Percentiles rank a stretch among this genome's conserved stretches.
phyloP scores from a whole-genome alignment of 352 stramenopile genomes.

The Phytophthora melonis region DNA sequence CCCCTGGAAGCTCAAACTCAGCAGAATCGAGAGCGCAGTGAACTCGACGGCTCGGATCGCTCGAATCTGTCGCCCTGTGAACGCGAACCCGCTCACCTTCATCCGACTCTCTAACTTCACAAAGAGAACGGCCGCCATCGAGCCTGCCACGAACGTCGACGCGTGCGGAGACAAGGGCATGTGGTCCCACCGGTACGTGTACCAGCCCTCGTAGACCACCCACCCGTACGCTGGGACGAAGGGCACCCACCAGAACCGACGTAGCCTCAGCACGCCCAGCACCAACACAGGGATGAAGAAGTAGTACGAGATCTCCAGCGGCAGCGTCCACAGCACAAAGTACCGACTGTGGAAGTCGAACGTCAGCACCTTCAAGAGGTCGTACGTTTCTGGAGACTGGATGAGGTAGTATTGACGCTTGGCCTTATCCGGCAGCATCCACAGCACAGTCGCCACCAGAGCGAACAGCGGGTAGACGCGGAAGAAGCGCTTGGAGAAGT shows the following conservation, averaged over 20 bases:
- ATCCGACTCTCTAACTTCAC: slow-evolving; percentile 27
- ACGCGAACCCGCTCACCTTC: slow-evolving; percentile 17
- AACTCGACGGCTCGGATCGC: slow-evolving; percentile 31
- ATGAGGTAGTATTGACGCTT: slow-evolving; percentile 39
- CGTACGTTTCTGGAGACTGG: slow-evolving; percentile 32
- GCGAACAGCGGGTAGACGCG: slow-evolving; percentile 64
- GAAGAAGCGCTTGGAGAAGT: slow-evolving; percentile 45
- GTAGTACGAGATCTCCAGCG: slow-evolving; percentile 46
- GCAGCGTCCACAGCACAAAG: slow-evolving; percentile 53
- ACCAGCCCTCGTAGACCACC: slow-evolving; percentile 31
- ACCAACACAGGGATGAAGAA: slow-evolving; percentile 48
- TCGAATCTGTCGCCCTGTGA: not conserved
- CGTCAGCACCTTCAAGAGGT: slow-evolving; percentile 49
- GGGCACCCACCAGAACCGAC: slow-evolving; percentile 30
- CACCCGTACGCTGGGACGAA: slow-evolving; percentile 37
- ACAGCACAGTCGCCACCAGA: slow-evolving; percentile 36
- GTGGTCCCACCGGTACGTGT: slow-evolving; percentile 32
- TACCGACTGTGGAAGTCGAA: slow-evolving; percentile 44
- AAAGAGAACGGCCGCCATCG: slow-evolving; percentile 43
- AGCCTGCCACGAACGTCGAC: slow-evolving; percentile 34
- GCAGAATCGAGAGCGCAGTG: slow-evolving; percentile 20
- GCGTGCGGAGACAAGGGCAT: slow-evolving; percentile 28
- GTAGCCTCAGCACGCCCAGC: slow-evolving; percentile 25
- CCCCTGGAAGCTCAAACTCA: slow-evolving; percentile 34
- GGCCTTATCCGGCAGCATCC: slow-evolving; percentile 32